Base-by-base conservation (phyloP, 2,329 filamentous ascomycete genomes). In the Microsporum audouinii region DNA sequence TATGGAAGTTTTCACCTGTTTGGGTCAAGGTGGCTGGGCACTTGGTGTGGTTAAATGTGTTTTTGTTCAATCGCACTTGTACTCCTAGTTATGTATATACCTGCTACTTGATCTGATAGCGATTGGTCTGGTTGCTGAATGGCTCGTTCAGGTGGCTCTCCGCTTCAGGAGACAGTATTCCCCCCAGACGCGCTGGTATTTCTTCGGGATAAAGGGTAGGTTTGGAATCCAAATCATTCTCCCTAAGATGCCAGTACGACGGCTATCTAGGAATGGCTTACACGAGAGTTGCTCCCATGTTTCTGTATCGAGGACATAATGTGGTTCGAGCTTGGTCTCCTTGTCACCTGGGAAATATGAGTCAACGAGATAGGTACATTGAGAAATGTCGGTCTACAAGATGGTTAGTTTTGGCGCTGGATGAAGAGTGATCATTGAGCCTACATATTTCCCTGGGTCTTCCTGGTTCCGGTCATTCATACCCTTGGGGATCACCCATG, bases 381-480 rank as follows among this genome's bases (percentile, higher is more conserved):
- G 79, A 33, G 80, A 79, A 49, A 95, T 76, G 63, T 92, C 85
- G 39, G 85, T 79, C 82, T 85, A 61, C 5, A 17, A 23, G n/a
- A n/a, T 12, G 8, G 29, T 58, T 14, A 33, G 58, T 70, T 62
- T 39, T 62, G 68, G 47, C 66, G 62, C 39, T 59, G 45, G 10
- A 38, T 4, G 7, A 36, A 58, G 2, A 41, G 56, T 34, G 14
- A 34, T 31, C 8, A 14, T 51, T 45, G 5, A 23, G 61, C 63
- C 38, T 53, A 86, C 87, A 72, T 97, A 95, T 83, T 97, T 99
- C 62, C 84, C 82, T 63, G 82, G 72, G 71, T 99, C 94, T 73
- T 96, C 91, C 65, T 86, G 79, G 69, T 99, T 99, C 64, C 84
- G 83, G 71, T 95, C 90, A 71, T 99, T 99, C 85, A 99, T 89